Conservation (phyloP, 192 early-diverging fungal species). For the Podila epicladia region DNA sequence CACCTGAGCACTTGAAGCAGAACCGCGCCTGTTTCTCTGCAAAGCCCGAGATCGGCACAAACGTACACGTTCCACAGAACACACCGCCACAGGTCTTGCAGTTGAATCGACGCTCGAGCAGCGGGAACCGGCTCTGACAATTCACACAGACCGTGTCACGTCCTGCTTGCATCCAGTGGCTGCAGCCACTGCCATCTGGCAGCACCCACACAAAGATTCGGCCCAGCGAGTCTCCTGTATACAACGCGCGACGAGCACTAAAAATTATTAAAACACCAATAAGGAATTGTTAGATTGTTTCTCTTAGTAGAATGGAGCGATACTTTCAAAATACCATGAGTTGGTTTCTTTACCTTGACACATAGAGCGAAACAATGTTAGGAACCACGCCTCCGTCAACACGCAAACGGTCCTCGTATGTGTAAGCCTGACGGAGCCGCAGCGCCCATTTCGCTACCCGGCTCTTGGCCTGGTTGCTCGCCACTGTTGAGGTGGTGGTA, state of each 20-base stretch:
- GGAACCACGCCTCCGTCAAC: constrained; percentile 29
- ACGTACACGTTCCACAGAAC: constrained; percentile 56
- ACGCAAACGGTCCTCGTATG: constrained; percentile 50
- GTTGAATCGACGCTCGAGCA: constrained; percentile 62
- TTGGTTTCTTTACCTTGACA: constrained; percentile 45
- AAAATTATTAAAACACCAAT: not conserved
- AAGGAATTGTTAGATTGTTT: not conserved
- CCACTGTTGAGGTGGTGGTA: not conserved
- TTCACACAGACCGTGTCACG: constrained; percentile 57
- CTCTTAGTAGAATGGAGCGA: not conserved
- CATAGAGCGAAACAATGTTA: constrained; percentile 53
- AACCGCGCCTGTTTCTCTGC: constrained; percentile 48
- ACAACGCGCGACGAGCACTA: constrained; percentile 55
- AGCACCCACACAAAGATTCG: constrained; percentile 60
- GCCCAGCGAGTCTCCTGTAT: constrained; percentile 61
- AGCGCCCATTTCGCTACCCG: constrained; percentile 49
- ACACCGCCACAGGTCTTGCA: constrained; percentile 66
- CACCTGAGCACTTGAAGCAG: constrained; percentile 44
- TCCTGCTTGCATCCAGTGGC: constrained; percentile 61
- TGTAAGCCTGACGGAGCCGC: constrained; percentile 44
- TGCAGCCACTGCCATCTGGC: constrained; percentile 59
- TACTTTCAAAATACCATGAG: too few relatives aligned
- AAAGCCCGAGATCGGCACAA: constrained; percentile 40
- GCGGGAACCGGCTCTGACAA: constrained; percentile 62
- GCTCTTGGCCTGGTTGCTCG: constrained; percentile 9